Evolutionary conservation across 768 basidiomycete species (phyloP).

Genomic region (Tricholoma saponaceum): DNA sequence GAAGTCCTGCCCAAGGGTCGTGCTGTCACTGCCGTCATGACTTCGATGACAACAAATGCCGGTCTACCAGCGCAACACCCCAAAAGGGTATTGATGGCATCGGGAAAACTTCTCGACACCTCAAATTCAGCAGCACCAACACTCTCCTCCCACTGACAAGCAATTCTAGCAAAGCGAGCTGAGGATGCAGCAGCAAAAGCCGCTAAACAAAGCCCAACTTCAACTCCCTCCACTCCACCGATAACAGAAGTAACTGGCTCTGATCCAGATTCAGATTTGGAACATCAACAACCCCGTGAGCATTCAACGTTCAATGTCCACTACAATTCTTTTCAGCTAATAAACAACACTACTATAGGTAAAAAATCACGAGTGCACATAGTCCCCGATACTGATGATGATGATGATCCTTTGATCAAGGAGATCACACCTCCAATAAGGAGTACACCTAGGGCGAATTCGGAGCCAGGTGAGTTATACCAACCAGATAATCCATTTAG

Average conservation of each 20-base stretch:
- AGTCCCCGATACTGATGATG: too few species aligned
- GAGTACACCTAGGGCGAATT: neutral
- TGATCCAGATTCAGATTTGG: neutral
- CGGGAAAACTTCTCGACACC: neutral
- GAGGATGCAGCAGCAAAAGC: too few species aligned
- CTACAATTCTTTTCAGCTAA: too few species aligned
- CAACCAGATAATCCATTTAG: neutral
- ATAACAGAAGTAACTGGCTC: neutral
- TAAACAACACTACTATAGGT: too few species aligned
- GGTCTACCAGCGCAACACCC: neutral
- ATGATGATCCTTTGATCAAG: too few species aligned
- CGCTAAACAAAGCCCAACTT: too few species aligned
- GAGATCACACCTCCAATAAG: neutral
- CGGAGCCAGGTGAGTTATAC: too few species aligned
- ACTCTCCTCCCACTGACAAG: too few species aligned
- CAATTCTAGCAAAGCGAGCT: neutral
- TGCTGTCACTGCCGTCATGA: neutral
- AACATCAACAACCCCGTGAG: neutral
- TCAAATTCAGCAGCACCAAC: neutral
- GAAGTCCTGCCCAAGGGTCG: neutral
- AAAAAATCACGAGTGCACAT: too few species aligned
- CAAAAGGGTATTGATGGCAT: neutral
- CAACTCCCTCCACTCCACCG: too few species aligned
- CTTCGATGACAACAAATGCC: too few species aligned
- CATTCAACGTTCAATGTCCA: neutral